Conservation (phyloP, 1,284 basidiomycete species). For the Moesziomyces sp. region DNA sequence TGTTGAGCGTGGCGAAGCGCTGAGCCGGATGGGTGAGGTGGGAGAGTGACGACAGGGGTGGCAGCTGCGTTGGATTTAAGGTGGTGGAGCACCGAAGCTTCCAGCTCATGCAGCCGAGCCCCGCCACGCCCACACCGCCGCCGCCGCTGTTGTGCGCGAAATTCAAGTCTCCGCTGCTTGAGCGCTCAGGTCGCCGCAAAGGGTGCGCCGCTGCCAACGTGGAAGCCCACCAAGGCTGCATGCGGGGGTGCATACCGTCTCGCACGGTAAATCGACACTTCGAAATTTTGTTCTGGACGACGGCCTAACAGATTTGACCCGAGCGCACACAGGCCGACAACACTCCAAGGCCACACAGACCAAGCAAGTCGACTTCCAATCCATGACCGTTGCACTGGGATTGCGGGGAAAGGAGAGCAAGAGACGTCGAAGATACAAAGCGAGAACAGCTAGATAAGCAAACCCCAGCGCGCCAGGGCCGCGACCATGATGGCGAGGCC, state of each 20-base stretch:
- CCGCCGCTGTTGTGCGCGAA: background rate
- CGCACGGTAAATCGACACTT: background rate
- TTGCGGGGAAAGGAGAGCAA: too few species aligned
- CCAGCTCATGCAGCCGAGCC: slow-evolving; percentile 15
- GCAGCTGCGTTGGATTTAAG: background rate
- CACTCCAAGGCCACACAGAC: too few species aligned
- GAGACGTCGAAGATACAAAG: background rate
- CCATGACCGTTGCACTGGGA: too few species aligned
- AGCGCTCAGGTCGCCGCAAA: too few species aligned
- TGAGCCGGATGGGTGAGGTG: too few species aligned
- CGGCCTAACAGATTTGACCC: too few species aligned
- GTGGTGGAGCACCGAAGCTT: slow-evolving; percentile 21
- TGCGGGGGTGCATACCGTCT: background rate
- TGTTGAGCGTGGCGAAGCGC: too few species aligned
- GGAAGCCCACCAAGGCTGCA: slow-evolving; percentile 14
- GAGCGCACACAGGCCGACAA: too few species aligned
- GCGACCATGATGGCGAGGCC: slow-evolving; percentile 56
- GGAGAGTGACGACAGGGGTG: too few species aligned
- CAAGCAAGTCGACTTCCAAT: too few species aligned
- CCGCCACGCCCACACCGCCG: too few species aligned
- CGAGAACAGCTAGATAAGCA: slow-evolving; percentile 32
- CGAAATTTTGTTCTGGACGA: background rate
- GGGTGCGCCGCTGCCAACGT: slow-evolving; percentile 18
- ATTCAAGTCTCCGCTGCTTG: background rate
- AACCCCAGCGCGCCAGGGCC: slow-evolving; percentile 58